Percentiles rank a stretch among this genome's conserved stretches.
Conservation (phyloP, 768 basidiomycete genomes). For the Stropharia rugosoannulata region DNA sequence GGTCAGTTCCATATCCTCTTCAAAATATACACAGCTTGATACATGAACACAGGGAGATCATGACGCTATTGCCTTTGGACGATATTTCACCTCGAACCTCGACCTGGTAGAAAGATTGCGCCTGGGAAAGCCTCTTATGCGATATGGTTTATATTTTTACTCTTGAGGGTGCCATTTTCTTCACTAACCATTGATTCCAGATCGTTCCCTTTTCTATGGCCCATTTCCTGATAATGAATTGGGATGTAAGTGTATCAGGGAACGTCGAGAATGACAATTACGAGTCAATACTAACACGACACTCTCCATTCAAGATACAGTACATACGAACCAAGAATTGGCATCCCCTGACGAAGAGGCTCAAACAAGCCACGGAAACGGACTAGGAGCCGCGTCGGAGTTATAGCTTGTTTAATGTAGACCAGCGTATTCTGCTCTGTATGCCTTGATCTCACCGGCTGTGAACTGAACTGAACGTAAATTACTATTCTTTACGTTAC, state of each 20-base stretch:
- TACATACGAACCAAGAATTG: conserved; percentile 4
- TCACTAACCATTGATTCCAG: background rate
- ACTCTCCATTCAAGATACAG: conserved; percentile 4
- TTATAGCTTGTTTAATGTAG: too few relatives aligned
- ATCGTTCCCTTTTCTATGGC: conserved; percentile 17
- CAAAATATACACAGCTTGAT: background rate
- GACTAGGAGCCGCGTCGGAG: too few relatives aligned
- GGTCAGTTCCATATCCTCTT: background rate
- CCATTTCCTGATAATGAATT: conserved; percentile 17
- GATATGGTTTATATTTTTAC: conserved; percentile 8
- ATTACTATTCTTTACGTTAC: too few relatives aligned
- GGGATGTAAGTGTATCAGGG: conserved; percentile 11
- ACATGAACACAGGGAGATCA: conserved; percentile 8
- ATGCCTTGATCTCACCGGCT: too few relatives aligned
- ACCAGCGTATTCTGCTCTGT: too few relatives aligned
- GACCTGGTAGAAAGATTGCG: conserved; percentile 13
- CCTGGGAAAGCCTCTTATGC: conserved; percentile 6
- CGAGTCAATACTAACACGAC: background rate
- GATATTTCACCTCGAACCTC: conserved; percentile 16
- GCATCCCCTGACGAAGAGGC: conserved; percentile 13
- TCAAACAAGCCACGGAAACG: conserved; percentile 14
- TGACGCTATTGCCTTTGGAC: conserved; percentile 18
- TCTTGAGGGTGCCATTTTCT: background rate
- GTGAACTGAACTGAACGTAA: too few relatives aligned
- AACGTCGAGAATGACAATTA: background rate